Evolutionary conservation across 2,329 filamentous ascomycete genomes (phyloP), one percentile per base, ranked within the genome.

Genomic region (Neopestalotiopsis sp.): DNA sequence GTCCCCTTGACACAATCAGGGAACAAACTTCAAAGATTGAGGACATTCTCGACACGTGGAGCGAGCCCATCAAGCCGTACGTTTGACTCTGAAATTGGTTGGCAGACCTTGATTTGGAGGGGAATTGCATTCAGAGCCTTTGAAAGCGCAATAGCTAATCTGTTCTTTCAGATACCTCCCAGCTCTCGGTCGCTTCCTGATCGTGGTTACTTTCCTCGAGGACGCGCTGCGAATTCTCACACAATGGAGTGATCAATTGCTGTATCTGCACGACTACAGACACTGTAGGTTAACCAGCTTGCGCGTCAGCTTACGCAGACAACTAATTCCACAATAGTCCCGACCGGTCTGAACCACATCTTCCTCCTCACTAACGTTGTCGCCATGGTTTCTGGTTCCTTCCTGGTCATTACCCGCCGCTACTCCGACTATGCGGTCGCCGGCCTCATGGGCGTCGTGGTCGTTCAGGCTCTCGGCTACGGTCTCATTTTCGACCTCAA

Each of bases 21-120:
- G 90, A 94, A 81, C 95, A 98, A 83, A 99, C 96, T 65, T 97
- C 93, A 91, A 98, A 98, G 88, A 95, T 99, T 74, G 96, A 99
- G 84, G 96, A 99, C 80, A 84, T 93, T 79, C 83, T 99, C 79
- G 96, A 98, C 82, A 93, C 89, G 34, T 74, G 94, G 77, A 92
- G 94, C 77, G 95, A 97, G 79, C 96, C 96, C 63, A 84, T 98
- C 74, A 98, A 97, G 88, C 96, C 96, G 92, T 99, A 89, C 81
- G 93, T 90, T 69, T 70, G 13, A 34, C 28, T n/a, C 4, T 20
- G 24, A 28, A 28, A 28, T 3, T 38, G 59, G 34, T 28, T 24
- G 34, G n/a, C 30, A 14, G 14, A 30, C 17, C n/a, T n/a, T 17
- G 14, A 17, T 12, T 20, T 38, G 32, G 59, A 20, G 14, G 34